Conservation (phyloP, 441 rosid species). For the Jatropha multifida region DNA sequence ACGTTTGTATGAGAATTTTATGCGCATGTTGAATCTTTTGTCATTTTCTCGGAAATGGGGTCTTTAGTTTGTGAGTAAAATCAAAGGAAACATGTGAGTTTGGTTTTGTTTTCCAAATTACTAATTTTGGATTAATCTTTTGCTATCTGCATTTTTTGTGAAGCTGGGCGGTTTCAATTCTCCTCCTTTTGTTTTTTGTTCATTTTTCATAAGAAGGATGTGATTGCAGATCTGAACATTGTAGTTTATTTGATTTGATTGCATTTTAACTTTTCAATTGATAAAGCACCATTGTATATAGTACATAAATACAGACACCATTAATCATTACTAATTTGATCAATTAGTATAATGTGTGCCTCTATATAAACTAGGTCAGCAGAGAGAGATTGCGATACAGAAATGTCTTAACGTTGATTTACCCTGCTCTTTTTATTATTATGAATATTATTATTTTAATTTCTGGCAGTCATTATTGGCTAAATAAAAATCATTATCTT, state of each 20-base stretch:
- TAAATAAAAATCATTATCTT: neutral
- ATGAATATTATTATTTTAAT: too few relatives aligned
- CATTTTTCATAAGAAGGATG: neutral
- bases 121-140: neutral
- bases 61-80: conserved; percentile 1
- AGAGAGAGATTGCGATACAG: neutral
- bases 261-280: too few relatives aligned
- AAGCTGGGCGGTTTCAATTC: neutral
- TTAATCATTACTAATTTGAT: neutral
- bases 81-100: neutral
- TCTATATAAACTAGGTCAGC: neutral
- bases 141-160: conserved; percentile 13
- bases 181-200: neutral
- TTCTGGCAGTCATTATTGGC: neutral
- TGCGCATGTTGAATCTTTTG: neutral
- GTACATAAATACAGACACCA: too few relatives aligned
- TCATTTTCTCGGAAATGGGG: conserved; percentile 8
- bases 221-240: neutral
- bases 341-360: neutral
- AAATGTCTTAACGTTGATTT: neutral
- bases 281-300: neutral
- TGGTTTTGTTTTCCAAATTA: neutral
- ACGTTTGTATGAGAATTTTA: neutral
- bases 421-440: neutral
- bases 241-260: neutral